Conservation (phyloP, 805 yeast genomes). For the Groenewaldozyma salmanticensis region DNA sequence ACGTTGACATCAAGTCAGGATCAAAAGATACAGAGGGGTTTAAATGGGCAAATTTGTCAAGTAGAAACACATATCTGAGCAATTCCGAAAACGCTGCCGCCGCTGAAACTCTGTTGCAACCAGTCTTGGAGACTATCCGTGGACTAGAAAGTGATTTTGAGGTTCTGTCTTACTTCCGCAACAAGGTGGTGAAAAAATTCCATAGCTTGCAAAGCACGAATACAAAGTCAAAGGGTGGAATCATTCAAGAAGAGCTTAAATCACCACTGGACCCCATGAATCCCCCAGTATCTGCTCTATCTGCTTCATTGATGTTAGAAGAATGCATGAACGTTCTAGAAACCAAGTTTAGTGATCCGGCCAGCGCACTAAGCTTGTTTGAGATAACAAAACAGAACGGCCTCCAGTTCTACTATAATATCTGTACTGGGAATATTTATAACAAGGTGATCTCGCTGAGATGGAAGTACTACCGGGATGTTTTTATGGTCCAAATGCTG, state of each 20-base stretch:
- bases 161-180: conserved; percentile 18
- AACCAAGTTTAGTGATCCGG: conserved; percentile 21
- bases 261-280: neutral
- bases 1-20: neutral
- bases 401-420: conserved; percentile 28
- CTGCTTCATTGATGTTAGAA: conserved; percentile 14
- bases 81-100: neutral
- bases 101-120: conserved; percentile 3
- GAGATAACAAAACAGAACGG: conserved; percentile 27
- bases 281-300: conserved; percentile 9
- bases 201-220: neutral
- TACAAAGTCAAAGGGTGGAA: neutral
- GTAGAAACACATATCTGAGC: too few relatives aligned
- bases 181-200: conserved; percentile 13
- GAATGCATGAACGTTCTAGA: conserved; percentile 15
- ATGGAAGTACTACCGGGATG: conserved; percentile 33
- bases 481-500: conserved; percentile 26
- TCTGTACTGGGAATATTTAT: conserved; percentile 33
- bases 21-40: neutral
- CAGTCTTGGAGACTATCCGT: conserved; percentile 18
- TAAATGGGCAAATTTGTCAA: neutral
- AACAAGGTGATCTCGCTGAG: conserved; percentile 28
- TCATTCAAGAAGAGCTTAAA: neutral
- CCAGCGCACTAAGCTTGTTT: conserved; percentile 30
- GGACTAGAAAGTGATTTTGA: conserved; percentile 18